Base-by-base conservation (phyloP, 2,329 filamentous ascomycete genomes). In the Madurella fahalii region DNA sequence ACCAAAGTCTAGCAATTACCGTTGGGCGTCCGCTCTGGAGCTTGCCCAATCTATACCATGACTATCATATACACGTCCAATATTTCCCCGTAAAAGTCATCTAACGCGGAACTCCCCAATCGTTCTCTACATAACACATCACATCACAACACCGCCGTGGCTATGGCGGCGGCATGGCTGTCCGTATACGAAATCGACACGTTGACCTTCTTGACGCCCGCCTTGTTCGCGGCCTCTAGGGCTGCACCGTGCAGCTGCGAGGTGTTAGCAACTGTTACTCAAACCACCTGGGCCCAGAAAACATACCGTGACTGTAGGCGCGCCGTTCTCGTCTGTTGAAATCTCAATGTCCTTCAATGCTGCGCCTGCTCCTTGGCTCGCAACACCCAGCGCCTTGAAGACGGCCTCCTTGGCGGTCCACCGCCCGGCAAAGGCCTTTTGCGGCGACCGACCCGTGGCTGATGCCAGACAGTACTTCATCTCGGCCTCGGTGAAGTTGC, bases 331-430 rank as follows among this genome's bases (percentile, higher is more conserved):
- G 67, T 92, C 86, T 65, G 85, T 86, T 58, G 83, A 72, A 65
- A 99, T 93, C 76, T 99, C 95, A 75, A 99, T 99, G 41, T 97
- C 92, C 77, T 87, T 94, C 73, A 99, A 73, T 15, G 90, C 80
- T 56, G 94, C 93, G 61, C 95, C 94, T 9, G 88, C 92, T 58
- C 94, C 94, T 74, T 89, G 86, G 72, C 92, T 87, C 64, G 81
- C 76, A 12, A 97, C 92, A 62, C 92, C 91, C 13, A 99, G 79
- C 39, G 90, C 91, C 83, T 99, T 99, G 81, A 99, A 99, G 1
- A 99, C 92, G 30, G 94, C 94, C 75, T 99, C 94, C 78, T 99
- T 99, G 37, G 94, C 94, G 66, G 87, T 93, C 94, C 94, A 99
- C 63, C 91, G 85, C 47, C 94, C 94, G 5, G 93, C 90, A 73